Percentiles rank a stretch among this genome's conserved stretches.
phyloP scores from a whole-genome alignment of 352 stramenopile species.

The Albugo laibachii region DNA sequence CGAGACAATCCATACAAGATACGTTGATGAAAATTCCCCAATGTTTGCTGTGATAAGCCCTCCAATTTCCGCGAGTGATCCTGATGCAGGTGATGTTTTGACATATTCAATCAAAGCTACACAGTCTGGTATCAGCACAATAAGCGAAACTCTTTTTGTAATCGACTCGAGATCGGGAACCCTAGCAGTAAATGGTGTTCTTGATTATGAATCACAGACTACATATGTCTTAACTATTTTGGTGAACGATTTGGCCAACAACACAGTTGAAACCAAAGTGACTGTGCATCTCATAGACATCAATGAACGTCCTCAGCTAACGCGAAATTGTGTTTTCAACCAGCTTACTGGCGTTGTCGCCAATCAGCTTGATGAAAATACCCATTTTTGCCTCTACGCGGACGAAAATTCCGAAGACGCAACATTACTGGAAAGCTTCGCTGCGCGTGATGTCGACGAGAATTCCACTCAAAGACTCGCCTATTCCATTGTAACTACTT shows the following conservation, averaged over 20 bases:
- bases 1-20: constrained; percentile 7
- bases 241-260: constrained; percentile 5
- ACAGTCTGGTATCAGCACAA: background rate
- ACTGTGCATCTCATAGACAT: constrained; percentile 18
- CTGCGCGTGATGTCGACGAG: constrained; percentile 17
- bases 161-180: constrained; percentile 19
- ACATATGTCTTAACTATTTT: constrained; percentile 11
- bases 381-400: constrained; percentile 22
- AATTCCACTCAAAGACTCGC: constrained; percentile 15
- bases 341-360: constrained; percentile 8
- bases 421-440: constrained; percentile 11
- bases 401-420: constrained; percentile 13
- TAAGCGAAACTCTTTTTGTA: constrained; percentile 11
- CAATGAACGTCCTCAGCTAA: constrained; percentile 21
- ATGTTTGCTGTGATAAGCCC: constrained; percentile 6
- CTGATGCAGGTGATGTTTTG: constrained; percentile 8
- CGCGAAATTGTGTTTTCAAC: constrained; percentile 28
- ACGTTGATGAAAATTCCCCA: constrained; percentile 17
- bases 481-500: constrained; percentile 11
- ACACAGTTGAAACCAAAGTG: constrained; percentile 7
- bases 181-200: constrained; percentile 8
- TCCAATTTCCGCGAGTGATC: constrained; percentile 4
- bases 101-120: constrained; percentile 3
- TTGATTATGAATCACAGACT: constrained; percentile 15
- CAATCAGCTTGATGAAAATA: constrained; percentile 21